Evolutionary conservation across 805 yeast genomes (phyloP), one percentile per base, ranked within the genome.

Genomic region (Spathaspora boniae): DNA sequence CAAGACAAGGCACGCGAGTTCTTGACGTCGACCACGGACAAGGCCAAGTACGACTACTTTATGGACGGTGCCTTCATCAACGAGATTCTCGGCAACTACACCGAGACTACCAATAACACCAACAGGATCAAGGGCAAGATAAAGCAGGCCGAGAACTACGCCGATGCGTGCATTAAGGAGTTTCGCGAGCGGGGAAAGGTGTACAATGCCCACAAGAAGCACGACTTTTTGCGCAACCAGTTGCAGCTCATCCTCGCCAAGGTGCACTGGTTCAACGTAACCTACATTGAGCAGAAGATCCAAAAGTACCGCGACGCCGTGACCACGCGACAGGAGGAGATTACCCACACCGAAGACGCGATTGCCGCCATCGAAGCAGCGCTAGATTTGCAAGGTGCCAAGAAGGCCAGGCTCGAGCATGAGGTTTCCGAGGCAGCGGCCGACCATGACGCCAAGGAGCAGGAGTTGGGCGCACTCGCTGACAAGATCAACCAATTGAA

Each of bases 1-100:
- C 99, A 93, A 56, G 97, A 93, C 47, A 85, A 82, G 41, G 98
- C 99, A 2, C 76, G 95, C 46, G 83, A 89, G 11, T 93, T 93
- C 53, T 62, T 93, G 43, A 83, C 95, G 1, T 76, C 81, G 21
- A 78, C 93, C 4, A 72, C 86, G 4, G 83, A 86, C 40, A 69
- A 68, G 23, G 81, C 75, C 31, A 86, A 88, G 57, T 93, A 80
- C 56, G 69, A 70, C 11, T 80, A 76, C 52, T 86, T 91, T 53
- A 81, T 83, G 85, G 74, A 75, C 34, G 96, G 95, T 23, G 80
- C 94, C 2, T 69, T 80, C 48, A 71, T 84, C 32, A 80, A 79
- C 37, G 85, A 80, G 29, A 78, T 82, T n/a, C 59, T 72, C 24
- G 69, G 66, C 11, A 78, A 81, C 49, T 70, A 78, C 38, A 65